Evolutionary conservation across 2,329 filamentous ascomycete species (phyloP).

Genomic region (Colletotrichum tropicicola): DNA sequence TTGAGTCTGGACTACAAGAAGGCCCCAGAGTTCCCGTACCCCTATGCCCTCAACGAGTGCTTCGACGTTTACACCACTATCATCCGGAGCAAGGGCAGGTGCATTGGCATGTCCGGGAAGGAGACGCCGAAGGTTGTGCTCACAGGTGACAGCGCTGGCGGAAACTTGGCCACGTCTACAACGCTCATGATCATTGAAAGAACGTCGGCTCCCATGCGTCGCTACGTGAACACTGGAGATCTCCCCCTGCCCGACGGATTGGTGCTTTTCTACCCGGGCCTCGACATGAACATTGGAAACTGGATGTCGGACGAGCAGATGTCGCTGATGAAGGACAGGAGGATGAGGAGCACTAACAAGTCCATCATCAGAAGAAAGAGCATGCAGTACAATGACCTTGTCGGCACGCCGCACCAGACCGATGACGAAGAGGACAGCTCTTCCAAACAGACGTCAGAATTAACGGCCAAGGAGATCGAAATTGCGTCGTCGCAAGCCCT

Average conservation of each 20-base stretch:
- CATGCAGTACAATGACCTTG: slow-evolving; percentile 86
- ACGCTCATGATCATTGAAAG: slow-evolving; percentile 91
- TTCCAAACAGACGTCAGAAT: slow-evolving; percentile 38
- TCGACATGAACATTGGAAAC: slow-evolving; percentile 98
- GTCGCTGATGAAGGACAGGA: slow-evolving; percentile 87
- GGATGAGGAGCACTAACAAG: slow-evolving; percentile 79
- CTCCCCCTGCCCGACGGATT: slow-evolving; percentile 82
- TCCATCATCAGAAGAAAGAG: slow-evolving; percentile 85
- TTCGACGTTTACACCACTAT: slow-evolving; percentile 55
- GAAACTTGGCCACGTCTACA: slow-evolving; percentile 68
- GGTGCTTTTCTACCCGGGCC: slow-evolving; percentile 85
- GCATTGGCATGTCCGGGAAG: slow-evolving; percentile 53
- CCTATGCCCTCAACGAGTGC: slow-evolving; percentile 58
- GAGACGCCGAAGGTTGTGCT: slow-evolving; percentile 51
- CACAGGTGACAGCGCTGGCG: slow-evolving; percentile 59
- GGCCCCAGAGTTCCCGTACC: slow-evolving; percentile 60
- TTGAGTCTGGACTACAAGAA: slow-evolving; percentile 86
- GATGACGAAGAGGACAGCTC: slow-evolving; percentile 73
- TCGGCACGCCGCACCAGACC: slow-evolving; percentile 83
- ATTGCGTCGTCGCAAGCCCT: slow-evolving; percentile 32
- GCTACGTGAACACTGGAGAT: slow-evolving; percentile 63
- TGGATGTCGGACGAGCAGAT: slow-evolving; percentile 99
- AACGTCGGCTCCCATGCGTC: slow-evolving; percentile 56
- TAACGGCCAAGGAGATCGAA: slow-evolving; percentile 27
- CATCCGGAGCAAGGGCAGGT: slow-evolving; percentile 48